A percentile compares a stretch with the other conserved stretches of the same genome.
Conservation (phyloP, 257 asterid species). For the Solanum commersonii region DNA sequence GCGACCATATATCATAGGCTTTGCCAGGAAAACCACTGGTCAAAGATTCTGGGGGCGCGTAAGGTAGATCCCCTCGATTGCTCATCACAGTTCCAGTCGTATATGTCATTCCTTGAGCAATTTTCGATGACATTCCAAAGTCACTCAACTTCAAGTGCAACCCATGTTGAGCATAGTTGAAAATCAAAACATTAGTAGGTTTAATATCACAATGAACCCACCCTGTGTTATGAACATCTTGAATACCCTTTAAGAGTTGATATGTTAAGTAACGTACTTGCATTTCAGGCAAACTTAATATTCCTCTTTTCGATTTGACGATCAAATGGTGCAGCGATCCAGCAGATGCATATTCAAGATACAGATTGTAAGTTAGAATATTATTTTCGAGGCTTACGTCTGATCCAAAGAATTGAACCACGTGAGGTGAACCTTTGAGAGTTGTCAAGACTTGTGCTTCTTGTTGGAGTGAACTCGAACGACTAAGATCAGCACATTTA, state of each 20-base stretch:
- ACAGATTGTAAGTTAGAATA: neutral
- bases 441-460: neutral
- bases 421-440: neutral
- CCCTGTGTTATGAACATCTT: neutral
- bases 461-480: neutral
- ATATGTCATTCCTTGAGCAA: neutral
- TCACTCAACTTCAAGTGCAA: neutral
- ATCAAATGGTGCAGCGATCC: neutral
- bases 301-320: neutral
- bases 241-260: neutral
- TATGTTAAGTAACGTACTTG: neutral
- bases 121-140: neutral
- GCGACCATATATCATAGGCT: neutral
- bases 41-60: neutral
- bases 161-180: neutral
- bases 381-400: neutral
- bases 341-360: neutral
- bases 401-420: neutral
- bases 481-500: neutral
- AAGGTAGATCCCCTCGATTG: neutral
- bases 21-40: neutral
- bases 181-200: neutral
- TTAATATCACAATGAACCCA: conserved; percentile 8
- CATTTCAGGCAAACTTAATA: neutral
- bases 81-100: neutral